These are phyloP conservation scores for Cocos nucifera DNA, from an alignment of 176 grass and related monocot species.

Conservation along the genomic window DNA sequence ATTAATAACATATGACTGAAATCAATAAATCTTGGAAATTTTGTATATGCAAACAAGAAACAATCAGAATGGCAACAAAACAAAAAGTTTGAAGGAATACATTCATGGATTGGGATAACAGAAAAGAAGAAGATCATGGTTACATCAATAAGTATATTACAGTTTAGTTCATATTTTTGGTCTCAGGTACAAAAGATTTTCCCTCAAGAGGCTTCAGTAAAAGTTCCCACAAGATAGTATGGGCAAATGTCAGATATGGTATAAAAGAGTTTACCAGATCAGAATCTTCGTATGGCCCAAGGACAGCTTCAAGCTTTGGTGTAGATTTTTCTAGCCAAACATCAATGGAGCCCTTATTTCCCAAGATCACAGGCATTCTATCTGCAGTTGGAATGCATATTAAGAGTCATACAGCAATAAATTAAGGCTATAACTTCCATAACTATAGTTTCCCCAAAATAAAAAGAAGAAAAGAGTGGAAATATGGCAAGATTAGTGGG, in stretches of 20 bases:
- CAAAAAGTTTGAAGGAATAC: too few relatives aligned
- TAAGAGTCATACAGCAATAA: slow-evolving; percentile 1
- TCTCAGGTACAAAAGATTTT: too few relatives aligned
- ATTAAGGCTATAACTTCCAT: background rate
- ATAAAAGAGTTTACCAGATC: slow-evolving; percentile 54
- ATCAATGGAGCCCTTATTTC: slow-evolving; percentile 36
- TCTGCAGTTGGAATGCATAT: slow-evolving; percentile 35
- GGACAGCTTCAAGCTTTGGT: slow-evolving; percentile 62
- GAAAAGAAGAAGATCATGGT: too few relatives aligned
- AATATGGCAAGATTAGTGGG: too few relatives aligned
- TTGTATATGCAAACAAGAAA: too few relatives aligned
- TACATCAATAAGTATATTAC: too few relatives aligned
- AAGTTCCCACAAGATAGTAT: background rate
- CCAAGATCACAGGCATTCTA: slow-evolving; percentile 82
- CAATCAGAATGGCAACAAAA: too few relatives aligned
- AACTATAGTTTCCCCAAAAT: too few relatives aligned
- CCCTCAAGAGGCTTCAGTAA: too few relatives aligned
- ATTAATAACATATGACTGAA: slow-evolving; percentile 9
- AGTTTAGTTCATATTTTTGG: too few relatives aligned
- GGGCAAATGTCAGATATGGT: background rate
- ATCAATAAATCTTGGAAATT: background rate
- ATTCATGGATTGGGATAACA: too few relatives aligned
- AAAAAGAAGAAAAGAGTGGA: too few relatives aligned
- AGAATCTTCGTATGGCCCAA: slow-evolving; percentile 63
- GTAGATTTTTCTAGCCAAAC: slow-evolving; percentile 54